Evolutionary conservation across 2,329 filamentous ascomycete genomes (phyloP), one percentile per base, ranked within the genome.

Genomic region (Parascedosporium putredinis): DNA sequence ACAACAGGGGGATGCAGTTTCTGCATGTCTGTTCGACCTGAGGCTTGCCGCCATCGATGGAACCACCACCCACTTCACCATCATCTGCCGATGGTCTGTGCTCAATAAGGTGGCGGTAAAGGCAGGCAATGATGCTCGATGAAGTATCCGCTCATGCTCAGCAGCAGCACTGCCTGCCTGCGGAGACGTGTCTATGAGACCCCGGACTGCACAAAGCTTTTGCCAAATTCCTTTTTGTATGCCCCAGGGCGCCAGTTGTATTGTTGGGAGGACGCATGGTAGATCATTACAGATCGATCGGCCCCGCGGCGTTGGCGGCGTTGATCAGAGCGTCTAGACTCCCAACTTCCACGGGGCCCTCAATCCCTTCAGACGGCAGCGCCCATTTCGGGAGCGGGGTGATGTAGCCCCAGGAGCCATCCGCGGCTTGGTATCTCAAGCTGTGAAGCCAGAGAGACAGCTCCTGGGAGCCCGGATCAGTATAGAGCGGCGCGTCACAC

Each of bases 391-490:
- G 93, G 62, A 96, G 72, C 22, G 81, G 78, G 56, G 90, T 96
- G 60, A 84, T 79, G 64, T 96, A 97, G 49, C 81, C 81, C 93
- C 93, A 98, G 49, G 74, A 74, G 3, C 90, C 91, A 23, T 82
- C 81, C 23, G 82, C 78, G 63, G 91, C 90, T 57, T 91, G 84
- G 64, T 98, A 98, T 43, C 87, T 81, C 53, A 89, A 79, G 51
- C 91, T 94, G 69, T 98, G 93, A 54, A 98, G 74, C 76, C 91
- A 98, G 36, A 98, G 84, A 1, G 87, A 88, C 44, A 98, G 74
- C 70, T 98, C 93, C 59, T 97, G 90, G 38, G 75, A 68, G 1
- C 90, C 90, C 0, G 93, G 93, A 61, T 98, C 93, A 14, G 87
- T 94, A 66, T 97, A 98, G 40, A 98, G 72, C 20, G 88, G 86